Evolutionary conservation across 1,139 yeast species (phyloP).

Genomic region (Nadsonia commutata): DNA sequence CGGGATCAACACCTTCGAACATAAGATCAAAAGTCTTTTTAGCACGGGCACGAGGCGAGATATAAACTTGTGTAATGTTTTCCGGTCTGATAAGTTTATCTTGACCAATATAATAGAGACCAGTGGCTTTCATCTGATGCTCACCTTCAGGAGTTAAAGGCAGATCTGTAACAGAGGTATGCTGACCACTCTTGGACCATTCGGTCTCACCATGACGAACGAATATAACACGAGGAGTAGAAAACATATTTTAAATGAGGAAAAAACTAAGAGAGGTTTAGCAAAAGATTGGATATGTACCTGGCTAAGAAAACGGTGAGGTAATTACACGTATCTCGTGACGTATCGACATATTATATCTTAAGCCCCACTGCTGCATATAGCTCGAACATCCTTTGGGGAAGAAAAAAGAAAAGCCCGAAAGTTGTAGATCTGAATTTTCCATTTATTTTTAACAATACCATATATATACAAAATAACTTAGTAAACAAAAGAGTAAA

Average conservation of each 20-base stretch:
- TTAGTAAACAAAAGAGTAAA: too few species aligned
- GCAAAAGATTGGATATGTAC: too few species aligned
- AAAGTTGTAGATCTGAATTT: too few species aligned
- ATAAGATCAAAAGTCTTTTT: constrained; percentile 51
- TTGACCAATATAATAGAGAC: constrained; percentile 49
- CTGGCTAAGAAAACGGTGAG: too few species aligned
- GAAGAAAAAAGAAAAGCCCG: too few species aligned
- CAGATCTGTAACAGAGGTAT: constrained; percentile 74
- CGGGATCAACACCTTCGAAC: constrained; percentile 18
- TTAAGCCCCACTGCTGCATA: too few species aligned
- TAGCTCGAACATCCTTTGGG: too few species aligned
- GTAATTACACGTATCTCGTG: too few species aligned
- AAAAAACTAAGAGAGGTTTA: not conserved
- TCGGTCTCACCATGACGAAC: constrained; percentile 87
- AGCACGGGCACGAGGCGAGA: constrained; percentile 76
- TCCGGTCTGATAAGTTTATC: constrained; percentile 49
- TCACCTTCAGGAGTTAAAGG: constrained; percentile 68
- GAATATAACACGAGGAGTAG: constrained; percentile 58
- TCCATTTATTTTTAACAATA: too few species aligned
- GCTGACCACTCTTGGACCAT: constrained; percentile 90
- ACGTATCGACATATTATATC: too few species aligned
- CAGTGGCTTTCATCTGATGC: constrained; percentile 60
- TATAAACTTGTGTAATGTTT: constrained; percentile 46
- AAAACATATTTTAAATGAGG: not conserved
- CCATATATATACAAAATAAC: too few species aligned